These are phyloP conservation scores for Aquilaria sinensis DNA, from an alignment of 345 rosid genomes.

Conservation along the genomic window DNA sequence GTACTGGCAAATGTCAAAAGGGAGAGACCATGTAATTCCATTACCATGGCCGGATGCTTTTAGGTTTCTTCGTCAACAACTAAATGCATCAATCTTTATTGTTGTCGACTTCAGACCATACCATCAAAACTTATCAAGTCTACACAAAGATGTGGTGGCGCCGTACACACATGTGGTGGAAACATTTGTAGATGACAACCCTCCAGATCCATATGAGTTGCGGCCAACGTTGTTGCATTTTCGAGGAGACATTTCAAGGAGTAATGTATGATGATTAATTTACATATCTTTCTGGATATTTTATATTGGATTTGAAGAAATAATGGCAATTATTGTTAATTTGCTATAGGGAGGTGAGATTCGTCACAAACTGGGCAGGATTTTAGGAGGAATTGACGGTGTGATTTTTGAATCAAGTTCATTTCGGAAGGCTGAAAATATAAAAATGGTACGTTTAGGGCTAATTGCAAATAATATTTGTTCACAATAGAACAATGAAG, in stretches of 20 bases:
- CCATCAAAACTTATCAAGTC: slow-evolving; percentile 52
- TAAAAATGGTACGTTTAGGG: slow-evolving; percentile 45
- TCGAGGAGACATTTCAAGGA: slow-evolving; percentile 73
- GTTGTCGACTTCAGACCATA: slow-evolving; percentile 82
- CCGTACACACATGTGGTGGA: slow-evolving; percentile 89
- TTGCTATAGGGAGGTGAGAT: slow-evolving; percentile 61
- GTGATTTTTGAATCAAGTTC: slow-evolving; percentile 20
- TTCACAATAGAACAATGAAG: too few species aligned
- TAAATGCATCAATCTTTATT: slow-evolving; percentile 72
- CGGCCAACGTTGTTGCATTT: slow-evolving; percentile 70
- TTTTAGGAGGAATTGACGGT: slow-evolving; percentile 51
- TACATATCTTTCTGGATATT: slow-evolving; percentile 1
- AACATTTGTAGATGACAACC: slow-evolving; percentile 40
- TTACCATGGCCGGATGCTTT: slow-evolving; percentile 94
- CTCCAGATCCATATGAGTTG: slow-evolving; percentile 49
- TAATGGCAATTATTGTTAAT: neutral
- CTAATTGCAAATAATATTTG: too few species aligned
- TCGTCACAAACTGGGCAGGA: slow-evolving; percentile 55
- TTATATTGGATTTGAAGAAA: neutral
- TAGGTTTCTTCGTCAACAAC: slow-evolving; percentile 64
- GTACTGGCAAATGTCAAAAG: slow-evolving; percentile 83
- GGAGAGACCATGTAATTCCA: slow-evolving; percentile 90
- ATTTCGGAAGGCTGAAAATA: slow-evolving; percentile 49
- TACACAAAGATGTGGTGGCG: slow-evolving; percentile 74
- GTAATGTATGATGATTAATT: slow-evolving; percentile 39